Conservation (phyloP, 106 monocot species). For the Agapanthus africanus region DNA sequence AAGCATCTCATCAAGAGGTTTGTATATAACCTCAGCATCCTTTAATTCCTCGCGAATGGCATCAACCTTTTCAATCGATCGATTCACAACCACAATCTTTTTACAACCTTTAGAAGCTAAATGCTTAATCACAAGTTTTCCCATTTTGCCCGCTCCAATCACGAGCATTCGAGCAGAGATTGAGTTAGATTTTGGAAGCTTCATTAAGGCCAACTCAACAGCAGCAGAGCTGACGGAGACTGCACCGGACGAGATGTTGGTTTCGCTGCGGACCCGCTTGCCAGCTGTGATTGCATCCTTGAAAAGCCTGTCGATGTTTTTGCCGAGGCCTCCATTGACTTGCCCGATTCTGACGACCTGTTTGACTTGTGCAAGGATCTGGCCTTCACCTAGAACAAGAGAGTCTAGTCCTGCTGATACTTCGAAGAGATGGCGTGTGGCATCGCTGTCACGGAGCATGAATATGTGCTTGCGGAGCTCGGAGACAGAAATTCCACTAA, state of each 20-base stretch:
- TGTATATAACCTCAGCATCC: constrained; percentile 81
- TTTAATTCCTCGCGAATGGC: constrained; percentile 71
- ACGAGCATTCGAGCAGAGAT: constrained; percentile 73
- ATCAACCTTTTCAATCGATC: constrained; percentile 69
- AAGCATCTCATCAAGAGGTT: constrained; percentile 66
- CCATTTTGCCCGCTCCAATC: constrained; percentile 98
- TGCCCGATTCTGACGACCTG: constrained; percentile 85
- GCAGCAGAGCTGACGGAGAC: constrained; percentile 98
- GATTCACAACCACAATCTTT: constrained; percentile 71
- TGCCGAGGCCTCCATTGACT: constrained; percentile 65
- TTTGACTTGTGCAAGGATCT: constrained; percentile 95
- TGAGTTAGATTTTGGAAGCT: constrained; percentile 51
- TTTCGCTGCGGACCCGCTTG: constrained; percentile 79
- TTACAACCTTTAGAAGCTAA: constrained; percentile 84
- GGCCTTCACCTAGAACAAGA: constrained; percentile 95
- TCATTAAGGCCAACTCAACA: constrained; percentile 91
- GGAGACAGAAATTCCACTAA: constrained; percentile 79
- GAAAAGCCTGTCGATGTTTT: constrained; percentile 90
- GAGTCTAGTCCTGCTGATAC: constrained; percentile 95
- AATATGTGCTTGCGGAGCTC: constrained; percentile 84
- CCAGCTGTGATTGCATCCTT: constrained; percentile 90
- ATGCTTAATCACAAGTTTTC: constrained; percentile 96
- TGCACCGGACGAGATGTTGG: constrained; percentile 91
- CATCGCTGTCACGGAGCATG: constrained; percentile 87
- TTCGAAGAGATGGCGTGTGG: constrained; percentile 86